phyloP scores from a whole-genome alignment of 2,329 filamentous ascomycete species.

The Boeremia lycopersici region DNA sequence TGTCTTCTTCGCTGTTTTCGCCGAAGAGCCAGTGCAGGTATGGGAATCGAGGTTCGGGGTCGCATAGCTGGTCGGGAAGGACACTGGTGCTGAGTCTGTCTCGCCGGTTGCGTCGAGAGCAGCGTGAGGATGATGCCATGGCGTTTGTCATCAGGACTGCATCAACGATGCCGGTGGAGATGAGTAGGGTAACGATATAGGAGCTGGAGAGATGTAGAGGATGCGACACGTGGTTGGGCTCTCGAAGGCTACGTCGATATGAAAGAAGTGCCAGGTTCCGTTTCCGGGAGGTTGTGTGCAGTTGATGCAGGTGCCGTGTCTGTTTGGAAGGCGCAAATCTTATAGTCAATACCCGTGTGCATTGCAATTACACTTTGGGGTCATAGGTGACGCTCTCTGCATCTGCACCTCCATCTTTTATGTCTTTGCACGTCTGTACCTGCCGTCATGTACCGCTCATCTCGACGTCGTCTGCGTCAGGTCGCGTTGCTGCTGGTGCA shows the following conservation, averaged over 20 bases:
- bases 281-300: neutral
- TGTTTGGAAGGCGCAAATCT: neutral
- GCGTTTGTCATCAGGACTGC: neutral
- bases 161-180: neutral
- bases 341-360: too few species aligned
- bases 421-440: neutral
- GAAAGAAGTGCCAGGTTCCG: neutral
- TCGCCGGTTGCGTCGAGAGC: neutral
- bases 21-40: conserved; percentile 15
- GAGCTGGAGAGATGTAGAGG: neutral
- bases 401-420: too few species aligned
- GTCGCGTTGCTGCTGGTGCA: neutral
- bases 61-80: conserved; percentile 11
- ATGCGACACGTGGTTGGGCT: neutral
- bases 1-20: conserved; percentile 6
- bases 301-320: neutral
- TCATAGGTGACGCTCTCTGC: neutral
- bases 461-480: neutral
- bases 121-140: neutral
- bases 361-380: too few species aligned
- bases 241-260: neutral
- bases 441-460: conserved; percentile 7
- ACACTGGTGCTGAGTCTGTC: conserved; percentile 18
- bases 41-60: conserved; percentile 4
- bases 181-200: neutral